Percentiles rank a stretch among this genome's conserved stretches.
phyloP scores from a whole-genome alignment of 257 asterid genomes.

The Prunella vulgaris region DNA sequence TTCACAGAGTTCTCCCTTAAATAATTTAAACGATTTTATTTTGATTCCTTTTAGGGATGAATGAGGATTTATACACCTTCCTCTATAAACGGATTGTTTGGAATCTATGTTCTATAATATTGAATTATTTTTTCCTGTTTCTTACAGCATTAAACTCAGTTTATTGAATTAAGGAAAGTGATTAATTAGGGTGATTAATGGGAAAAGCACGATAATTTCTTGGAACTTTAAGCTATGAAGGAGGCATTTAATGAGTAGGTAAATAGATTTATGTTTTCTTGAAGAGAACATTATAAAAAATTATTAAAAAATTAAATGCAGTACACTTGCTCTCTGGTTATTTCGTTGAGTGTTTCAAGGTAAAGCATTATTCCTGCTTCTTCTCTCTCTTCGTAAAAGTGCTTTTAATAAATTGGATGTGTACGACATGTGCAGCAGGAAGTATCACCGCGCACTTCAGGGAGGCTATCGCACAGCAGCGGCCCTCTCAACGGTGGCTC shows the following conservation, averaged over 20 bases:
- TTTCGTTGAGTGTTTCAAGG: conserved; percentile 13
- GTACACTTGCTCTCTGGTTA: conserved; percentile 23
- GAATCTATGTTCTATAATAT: conserved; percentile 6
- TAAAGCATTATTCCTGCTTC: not conserved
- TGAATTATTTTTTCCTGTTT: not conserved
- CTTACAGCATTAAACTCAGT: not conserved
- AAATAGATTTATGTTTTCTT: conserved; percentile 30
- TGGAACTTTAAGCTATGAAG: conserved; percentile 31
- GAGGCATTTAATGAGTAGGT: conserved; percentile 27
- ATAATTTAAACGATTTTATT: not conserved
- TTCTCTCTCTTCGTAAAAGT: not conserved
- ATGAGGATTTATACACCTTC: not conserved
- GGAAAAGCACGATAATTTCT: conserved; percentile 40
- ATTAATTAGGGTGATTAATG: conserved; percentile 22
- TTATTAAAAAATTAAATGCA: not conserved
- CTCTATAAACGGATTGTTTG: not conserved
- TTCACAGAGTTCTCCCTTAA: not conserved
- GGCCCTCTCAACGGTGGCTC: conserved; percentile 86
- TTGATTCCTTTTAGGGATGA: not conserved
- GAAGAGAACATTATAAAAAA: conserved; percentile 18
- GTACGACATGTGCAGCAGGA: conserved; percentile 69
- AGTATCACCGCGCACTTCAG: conserved; percentile 96
- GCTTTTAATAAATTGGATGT: not conserved
- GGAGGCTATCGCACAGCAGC: conserved; percentile 95
- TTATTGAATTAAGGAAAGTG: not conserved